These are phyloP conservation scores for Talaromyces rugulosus DNA, from an alignment of 2,329 filamentous ascomycete genomes.

Conservation along the genomic window DNA sequence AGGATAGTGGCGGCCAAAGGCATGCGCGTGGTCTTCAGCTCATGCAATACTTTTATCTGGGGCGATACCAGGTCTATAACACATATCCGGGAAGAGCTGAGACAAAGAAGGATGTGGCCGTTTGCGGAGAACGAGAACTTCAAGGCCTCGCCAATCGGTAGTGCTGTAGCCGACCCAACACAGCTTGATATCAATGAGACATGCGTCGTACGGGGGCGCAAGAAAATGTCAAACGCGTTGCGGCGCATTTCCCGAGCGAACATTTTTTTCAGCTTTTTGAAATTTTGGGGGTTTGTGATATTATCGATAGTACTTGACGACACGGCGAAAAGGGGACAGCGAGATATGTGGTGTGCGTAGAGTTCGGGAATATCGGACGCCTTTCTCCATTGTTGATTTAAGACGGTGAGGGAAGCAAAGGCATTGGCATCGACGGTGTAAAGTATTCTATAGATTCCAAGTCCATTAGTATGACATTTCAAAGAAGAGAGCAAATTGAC, in stretches of 20 bases:
- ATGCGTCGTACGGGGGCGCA: conserved; percentile 65
- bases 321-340: conserved; percentile 40
- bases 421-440: conserved; percentile 43
- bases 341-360: conserved; percentile 44
- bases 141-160: conserved; percentile 79
- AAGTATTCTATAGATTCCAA: conserved; percentile 40
- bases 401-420: conserved; percentile 43
- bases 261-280: conserved; percentile 59
- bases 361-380: conserved; percentile 40
- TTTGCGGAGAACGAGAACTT: conserved; percentile 75
- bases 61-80: conserved; percentile 64
- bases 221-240: conserved; percentile 71
- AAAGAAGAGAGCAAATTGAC: background rate
- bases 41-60: conserved; percentile 63
- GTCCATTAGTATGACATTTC: background rate
- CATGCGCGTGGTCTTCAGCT: conserved; percentile 73
- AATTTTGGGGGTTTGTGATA: conserved; percentile 39
- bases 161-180: conserved; percentile 74
- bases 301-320: conserved; percentile 29
- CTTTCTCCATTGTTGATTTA: conserved; percentile 43
- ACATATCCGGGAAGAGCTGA: conserved; percentile 81
- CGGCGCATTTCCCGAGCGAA: conserved; percentile 70
- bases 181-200: conserved; percentile 80
- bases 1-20: conserved; percentile 74
- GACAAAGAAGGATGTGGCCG: conserved; percentile 70